Evolutionary conservation across 2,329 filamentous ascomycete genomes (phyloP).

Genomic region (Cercospora beticola): DNA sequence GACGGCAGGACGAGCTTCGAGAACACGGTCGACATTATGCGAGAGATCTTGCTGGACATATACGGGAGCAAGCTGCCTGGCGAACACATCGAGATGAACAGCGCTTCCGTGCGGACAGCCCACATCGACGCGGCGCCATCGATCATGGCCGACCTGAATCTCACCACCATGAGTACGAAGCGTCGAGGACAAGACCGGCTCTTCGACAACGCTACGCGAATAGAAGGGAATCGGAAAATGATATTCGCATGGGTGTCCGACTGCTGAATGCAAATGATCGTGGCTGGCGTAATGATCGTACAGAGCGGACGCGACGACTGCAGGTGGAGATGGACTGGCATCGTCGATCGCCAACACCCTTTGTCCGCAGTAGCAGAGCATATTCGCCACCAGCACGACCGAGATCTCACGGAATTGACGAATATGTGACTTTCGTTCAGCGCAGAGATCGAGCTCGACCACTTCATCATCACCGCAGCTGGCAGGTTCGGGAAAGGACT

Average conservation of each 20-base stretch:
- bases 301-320: background rate
- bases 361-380: background rate
- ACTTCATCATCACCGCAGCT: background rate
- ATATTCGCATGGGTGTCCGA: background rate
- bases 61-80: background rate
- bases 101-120: background rate
- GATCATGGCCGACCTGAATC: background rate
- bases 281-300: background rate
- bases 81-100: background rate
- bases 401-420: background rate
- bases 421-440: background rate
- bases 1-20: conserved; percentile 2
- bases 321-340: background rate
- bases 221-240: background rate
- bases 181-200: background rate
- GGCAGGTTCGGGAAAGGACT: background rate
- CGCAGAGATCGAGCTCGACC: background rate
- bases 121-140: background rate
- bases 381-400: background rate
- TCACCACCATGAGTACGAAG: background rate
- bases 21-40: conserved; percentile 3
- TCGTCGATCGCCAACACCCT: background rate
- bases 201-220: too few species aligned
- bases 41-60: background rate
- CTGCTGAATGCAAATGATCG: background rate